Evolutionary conservation across 768 basidiomycete species (phyloP).

Genomic region (Boletus tylopilopsis): DNA sequence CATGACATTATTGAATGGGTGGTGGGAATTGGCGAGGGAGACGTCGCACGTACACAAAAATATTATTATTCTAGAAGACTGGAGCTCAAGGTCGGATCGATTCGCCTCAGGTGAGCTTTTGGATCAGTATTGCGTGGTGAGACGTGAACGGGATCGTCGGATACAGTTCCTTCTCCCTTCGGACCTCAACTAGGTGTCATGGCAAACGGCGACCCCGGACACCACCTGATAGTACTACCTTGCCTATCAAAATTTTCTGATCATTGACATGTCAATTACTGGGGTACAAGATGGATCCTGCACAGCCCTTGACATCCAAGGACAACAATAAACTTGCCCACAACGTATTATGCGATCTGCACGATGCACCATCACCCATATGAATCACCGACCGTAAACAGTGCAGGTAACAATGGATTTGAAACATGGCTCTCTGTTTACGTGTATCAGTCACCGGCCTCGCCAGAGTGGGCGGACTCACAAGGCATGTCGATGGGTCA

Average conservation of each 20-base stretch:
- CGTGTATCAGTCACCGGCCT: constrained; percentile 3
- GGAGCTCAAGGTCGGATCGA: constrained; percentile 3
- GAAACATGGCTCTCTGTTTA: constrained; percentile 3
- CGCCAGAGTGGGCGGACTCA: constrained; percentile 8
- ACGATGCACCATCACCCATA: not conserved
- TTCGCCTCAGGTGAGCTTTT: constrained; percentile 22
- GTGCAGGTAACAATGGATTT: not conserved
- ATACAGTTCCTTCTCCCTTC: not conserved
- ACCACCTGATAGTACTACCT: constrained; percentile 3
- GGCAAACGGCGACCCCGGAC: constrained; percentile 20
- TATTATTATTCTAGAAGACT: not conserved
- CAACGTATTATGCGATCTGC: constrained; percentile 1
- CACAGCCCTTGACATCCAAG: constrained; percentile 4
- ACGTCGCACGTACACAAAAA: constrained; percentile 12
- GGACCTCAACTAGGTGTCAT: constrained; percentile 8
- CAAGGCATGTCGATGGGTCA: constrained; percentile 7
- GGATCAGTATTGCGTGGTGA: constrained; percentile 10
- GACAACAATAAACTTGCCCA: not conserved
- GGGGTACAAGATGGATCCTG: not conserved
- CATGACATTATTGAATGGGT: constrained; percentile 1
- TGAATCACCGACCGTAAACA: constrained; percentile 2
- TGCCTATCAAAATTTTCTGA: not conserved
- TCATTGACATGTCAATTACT: not conserved
- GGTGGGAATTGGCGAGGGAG: constrained; percentile 7
- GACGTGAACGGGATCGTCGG: constrained; percentile 3